These are phyloP conservation scores for Microthlaspi erraticum DNA, from an alignment of 345 rosid genomes.

Conservation along the genomic window DNA sequence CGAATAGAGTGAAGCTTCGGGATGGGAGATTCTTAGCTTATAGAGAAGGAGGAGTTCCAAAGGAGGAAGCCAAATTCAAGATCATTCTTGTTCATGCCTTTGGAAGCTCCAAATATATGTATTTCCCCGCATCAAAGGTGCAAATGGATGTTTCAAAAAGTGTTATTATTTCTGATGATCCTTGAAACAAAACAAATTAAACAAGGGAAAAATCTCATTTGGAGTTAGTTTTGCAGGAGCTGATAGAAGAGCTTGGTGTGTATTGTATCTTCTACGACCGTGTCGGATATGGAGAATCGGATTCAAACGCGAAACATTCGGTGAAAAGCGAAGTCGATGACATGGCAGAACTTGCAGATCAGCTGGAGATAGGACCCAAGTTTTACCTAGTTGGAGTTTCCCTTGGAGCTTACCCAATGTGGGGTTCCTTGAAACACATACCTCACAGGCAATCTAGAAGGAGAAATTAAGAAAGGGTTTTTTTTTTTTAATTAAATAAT, in stretches of 20 bases:
- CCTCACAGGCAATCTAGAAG: conserved; percentile 68
- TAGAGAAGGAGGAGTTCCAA: conserved; percentile 67
- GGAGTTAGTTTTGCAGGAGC: conserved; percentile 56
- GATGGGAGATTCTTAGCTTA: conserved; percentile 13
- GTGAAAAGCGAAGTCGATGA: conserved; percentile 81
- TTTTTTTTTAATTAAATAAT: background rate
- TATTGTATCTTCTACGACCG: conserved; percentile 73
- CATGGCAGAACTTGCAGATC: conserved; percentile 79
- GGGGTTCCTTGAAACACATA: conserved; percentile 85
- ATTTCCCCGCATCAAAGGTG: conserved; percentile 32
- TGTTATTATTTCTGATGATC: too few species aligned
- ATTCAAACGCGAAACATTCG: conserved; percentile 60
- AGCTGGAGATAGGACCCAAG: conserved; percentile 66
- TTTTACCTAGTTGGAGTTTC: conserved; percentile 81
- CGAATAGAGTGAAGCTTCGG: conserved; percentile 11
- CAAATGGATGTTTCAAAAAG: too few species aligned
- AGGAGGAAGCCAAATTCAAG: conserved; percentile 52
- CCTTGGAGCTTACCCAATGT: conserved; percentile 87
- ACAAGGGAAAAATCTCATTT: too few species aligned
- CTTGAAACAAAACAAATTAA: too few species aligned
- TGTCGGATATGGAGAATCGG: conserved; percentile 90
- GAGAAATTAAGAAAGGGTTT: background rate
- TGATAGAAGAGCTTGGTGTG: conserved; percentile 68
- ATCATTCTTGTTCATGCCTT: conserved; percentile 76
- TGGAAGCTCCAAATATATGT: conserved; percentile 82